phyloP scores from a whole-genome alignment of 257 asterid species.

The Solanum habrochaites region DNA sequence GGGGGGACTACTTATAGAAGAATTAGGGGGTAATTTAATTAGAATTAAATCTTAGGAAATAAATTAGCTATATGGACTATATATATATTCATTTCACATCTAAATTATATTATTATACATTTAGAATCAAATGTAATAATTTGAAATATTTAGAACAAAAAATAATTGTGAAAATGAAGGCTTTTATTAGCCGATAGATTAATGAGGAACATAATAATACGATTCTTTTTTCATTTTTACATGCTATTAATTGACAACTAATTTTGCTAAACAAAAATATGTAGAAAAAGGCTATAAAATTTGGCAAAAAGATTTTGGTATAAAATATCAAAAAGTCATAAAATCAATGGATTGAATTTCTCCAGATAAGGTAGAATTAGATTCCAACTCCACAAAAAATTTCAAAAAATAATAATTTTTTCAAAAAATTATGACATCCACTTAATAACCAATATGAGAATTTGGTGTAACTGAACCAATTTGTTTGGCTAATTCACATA shows the following conservation, averaged over 20 bases:
- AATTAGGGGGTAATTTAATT: neutral
- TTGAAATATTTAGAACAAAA: neutral
- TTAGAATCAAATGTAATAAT: neutral
- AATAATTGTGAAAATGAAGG: neutral
- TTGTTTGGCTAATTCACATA: neutral
- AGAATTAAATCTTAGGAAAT: neutral
- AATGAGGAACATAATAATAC: neutral
- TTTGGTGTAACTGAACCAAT: neutral
- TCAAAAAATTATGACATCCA: neutral
- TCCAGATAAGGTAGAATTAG: neutral
- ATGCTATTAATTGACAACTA: neutral
- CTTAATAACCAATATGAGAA: neutral
- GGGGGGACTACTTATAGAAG: neutral
- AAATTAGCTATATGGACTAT: neutral
- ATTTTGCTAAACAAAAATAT: neutral
- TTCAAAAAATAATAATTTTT: neutral
- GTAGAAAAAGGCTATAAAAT: neutral
- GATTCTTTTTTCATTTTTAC: neutral
- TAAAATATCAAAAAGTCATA: neutral
- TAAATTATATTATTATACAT: neutral
- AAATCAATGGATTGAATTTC: neutral
- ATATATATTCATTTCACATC: neutral
- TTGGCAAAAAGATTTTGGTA: neutral
- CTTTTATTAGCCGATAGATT: neutral
- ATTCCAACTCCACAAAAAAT: neutral